A percentile compares a stretch with the other conserved stretches of the same genome.
These are phyloP conservation scores for Themeda triandra DNA, from an alignment of 176 grass and related monocot species.

Conservation along the genomic window DNA sequence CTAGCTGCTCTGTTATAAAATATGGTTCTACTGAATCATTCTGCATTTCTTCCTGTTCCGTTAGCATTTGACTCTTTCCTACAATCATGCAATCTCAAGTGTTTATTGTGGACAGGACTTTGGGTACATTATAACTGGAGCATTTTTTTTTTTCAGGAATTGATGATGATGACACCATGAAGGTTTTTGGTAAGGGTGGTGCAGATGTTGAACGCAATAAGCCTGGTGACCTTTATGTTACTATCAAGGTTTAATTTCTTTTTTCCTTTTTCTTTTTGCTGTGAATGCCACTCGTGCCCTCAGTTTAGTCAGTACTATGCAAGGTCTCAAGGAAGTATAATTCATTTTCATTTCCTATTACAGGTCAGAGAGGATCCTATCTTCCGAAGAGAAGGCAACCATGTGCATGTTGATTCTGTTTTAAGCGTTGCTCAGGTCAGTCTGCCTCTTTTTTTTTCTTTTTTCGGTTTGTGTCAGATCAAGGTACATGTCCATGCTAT, in stretches of 20 bases:
- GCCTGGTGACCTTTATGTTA: conserved; percentile 89
- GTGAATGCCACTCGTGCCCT: not conserved
- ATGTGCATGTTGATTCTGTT: conserved; percentile 87
- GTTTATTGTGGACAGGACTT: conserved; percentile 15
- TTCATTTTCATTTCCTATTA: conserved; percentile 26
- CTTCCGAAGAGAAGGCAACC: conserved; percentile 86
- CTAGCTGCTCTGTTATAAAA: not conserved
- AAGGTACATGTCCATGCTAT: not conserved
- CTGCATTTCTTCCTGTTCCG: conserved; percentile 11
- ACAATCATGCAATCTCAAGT: not conserved
- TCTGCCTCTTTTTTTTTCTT: not conserved
- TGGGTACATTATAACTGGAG: conserved; percentile 1
- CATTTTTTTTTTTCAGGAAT: conserved; percentile 39
- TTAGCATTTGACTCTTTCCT: conserved; percentile 6
- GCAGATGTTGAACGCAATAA: conserved; percentile 67
- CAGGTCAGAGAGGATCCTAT: conserved; percentile 87
- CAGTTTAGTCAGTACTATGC: conserved; percentile 7
- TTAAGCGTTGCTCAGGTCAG: conserved; percentile 80
- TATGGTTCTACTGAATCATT: not conserved
- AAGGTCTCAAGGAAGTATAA: not conserved
- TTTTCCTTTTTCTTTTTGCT: not conserved
- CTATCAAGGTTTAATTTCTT: conserved; percentile 61
- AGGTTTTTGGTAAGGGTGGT: conserved; percentile 75
- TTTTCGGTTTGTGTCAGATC: not conserved
- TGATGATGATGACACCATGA: conserved; percentile 69